Evolutionary conservation across 1,284 basidiomycete species (phyloP), one percentile per base, ranked within the genome.

Genomic region (Sporisorium iseilematis-ciliati): DNA sequence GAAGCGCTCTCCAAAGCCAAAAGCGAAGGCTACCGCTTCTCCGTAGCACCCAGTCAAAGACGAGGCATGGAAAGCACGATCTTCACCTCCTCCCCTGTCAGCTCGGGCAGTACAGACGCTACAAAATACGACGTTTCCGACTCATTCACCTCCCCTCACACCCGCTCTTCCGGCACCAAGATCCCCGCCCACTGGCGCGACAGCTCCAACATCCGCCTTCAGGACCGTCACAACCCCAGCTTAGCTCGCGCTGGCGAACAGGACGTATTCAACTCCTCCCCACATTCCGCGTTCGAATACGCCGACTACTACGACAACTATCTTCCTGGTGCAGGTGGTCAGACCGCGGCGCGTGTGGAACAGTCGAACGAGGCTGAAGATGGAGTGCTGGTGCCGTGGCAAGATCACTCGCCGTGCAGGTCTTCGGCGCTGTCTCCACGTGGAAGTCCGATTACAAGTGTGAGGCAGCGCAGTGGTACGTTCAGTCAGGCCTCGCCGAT

Each of bases 281-380:
- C 62, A 10, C 62, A 71, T 23, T 51, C 58, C 2, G 68, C 68
- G 1, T 71, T 71, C 40, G 68, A 71, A n/a, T 65, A 71, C 42
- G 55, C 58, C 21, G 67, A 65, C n/a, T 65, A 49, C 50, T 65
- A 57, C 43, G 62, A 57, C 1, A 43, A 42, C 35, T 65, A 62
- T 16, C 14, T 57, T 18, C 43, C 57, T 14, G 45, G 16, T 4
- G n/a, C 35, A 4, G 29, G 29, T 29, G 26, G 8, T 2, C 43
- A 49, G 14, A 35, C 33, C 10, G 54, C 66, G 7, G 23, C 29
- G 4, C 51, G 20, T 6, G 26, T 46, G 0, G 54, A 3, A 11
- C 41, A 0, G 14, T 11, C 33, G 4, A 57, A 60, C 6, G 57
- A 46, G 18, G 26, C 31, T 0, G 52, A 52, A 1, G 45, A 51